Evolutionary conservation across 1,284 basidiomycete genomes (phyloP).

Genomic region (Melanopsichium pennsylvanicum): DNA sequence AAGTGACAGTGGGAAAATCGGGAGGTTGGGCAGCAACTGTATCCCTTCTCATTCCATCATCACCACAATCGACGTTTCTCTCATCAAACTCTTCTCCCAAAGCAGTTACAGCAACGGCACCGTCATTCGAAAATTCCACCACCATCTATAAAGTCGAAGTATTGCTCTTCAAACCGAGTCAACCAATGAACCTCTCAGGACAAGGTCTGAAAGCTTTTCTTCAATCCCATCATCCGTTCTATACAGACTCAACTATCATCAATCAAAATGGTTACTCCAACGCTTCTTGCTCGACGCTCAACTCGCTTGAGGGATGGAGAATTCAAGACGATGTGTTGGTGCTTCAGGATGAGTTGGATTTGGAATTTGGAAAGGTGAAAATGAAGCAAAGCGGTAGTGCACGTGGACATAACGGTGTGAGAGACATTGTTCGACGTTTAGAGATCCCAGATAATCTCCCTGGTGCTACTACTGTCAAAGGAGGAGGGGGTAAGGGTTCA

Average conservation of each 20-base stretch:
- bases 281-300: no score
- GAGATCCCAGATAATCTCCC: not conserved
- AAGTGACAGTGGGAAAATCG: not conserved
- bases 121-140: no score
- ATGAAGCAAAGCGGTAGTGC: constrained; percentile 15
- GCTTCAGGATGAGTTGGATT: constrained; percentile 39
- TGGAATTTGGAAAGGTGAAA: constrained; percentile 14
- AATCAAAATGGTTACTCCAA: no score
- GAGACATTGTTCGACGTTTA: constrained; percentile 17
- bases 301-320: no score
- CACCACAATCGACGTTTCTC: not conserved
- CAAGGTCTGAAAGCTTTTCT: constrained; percentile 11
- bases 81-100: not conserved
- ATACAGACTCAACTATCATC: not conserved
- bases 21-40: constrained; percentile 11
- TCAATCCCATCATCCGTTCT: not conserved
- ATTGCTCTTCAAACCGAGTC: constrained; percentile 25
- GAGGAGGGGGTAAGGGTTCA: not conserved
- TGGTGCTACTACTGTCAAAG: not conserved
- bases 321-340: constrained; percentile 14
- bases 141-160: constrained; percentile 17
- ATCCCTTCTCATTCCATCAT: constrained; percentile 2
- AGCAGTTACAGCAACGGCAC: no score
- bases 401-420: constrained; percentile 32
- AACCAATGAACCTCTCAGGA: constrained; percentile 40